Base-by-base conservation (phyloP, 257 asterid species). In the Gentiana macrophylla region DNA sequence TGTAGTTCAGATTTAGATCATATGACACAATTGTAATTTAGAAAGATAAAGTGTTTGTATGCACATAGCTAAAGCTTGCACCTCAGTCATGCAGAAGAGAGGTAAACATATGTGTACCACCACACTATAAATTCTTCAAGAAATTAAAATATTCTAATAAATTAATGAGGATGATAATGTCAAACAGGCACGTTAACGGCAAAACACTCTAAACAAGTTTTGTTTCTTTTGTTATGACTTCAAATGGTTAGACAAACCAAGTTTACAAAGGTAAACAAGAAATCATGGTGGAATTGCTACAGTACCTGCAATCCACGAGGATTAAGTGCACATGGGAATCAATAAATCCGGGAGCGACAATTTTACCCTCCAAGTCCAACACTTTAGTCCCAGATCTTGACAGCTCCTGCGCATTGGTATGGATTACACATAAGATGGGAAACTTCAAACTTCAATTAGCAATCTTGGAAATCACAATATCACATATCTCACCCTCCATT, bases 281-380 rank as follows among this genome's bases (percentile, higher is more conserved):
- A 35, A 56, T 35, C 58, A 74, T 49, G 49, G 38, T 32, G 61
- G 49, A 57, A 51, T 49, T 60, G 62, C 56, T 65, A 52, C 59
- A 57, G 44, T 65, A 91, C 98, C 96, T 84, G 95, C 54, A 91
- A 73, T 70, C 98, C 96, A 62, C 98, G 55, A 33, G 77, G 52
- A 91, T 63, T 41, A 87, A 73, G 84, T 91, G 98, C 64, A 91
- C 90, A 57, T 91, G 98, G 50, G 98, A 91, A 79, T 91, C 98
- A 43, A 91, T 84, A 80, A 91, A 79, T 70, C 98, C 98, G 62
- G 98, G 96, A 74, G 86, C 84, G 62, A 81, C 87, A 62, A 80
- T 56, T 68, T 83, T 87, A 59, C 87, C 80, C 6, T 78, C 70
- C 43, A 87, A 66, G 74, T 91, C 75, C 69, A 87, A 61, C 52